Evolutionary conservation across 164 flowering plant genomes (phyloP).

Genomic region (Berberis vulgaris): DNA sequence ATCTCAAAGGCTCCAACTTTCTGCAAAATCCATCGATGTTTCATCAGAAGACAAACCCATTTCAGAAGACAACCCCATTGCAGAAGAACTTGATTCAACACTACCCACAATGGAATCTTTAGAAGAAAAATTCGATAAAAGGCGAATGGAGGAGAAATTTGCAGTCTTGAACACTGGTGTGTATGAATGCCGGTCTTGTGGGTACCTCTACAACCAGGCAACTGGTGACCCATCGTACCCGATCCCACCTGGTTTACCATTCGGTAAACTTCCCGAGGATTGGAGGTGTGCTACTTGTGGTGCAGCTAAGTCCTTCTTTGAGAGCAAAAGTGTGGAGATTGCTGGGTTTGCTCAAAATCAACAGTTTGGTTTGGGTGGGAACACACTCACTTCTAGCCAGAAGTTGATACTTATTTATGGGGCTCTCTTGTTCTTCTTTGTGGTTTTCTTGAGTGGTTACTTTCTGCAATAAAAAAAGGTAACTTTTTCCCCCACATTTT

Average conservation of each 20-base stretch:
- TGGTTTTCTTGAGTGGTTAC: conserved; percentile 75
- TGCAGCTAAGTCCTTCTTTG: conserved; percentile 77
- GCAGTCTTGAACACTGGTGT: conserved; percentile 87
- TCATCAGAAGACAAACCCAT: conserved; percentile 58
- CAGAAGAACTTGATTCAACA: conserved; percentile 16
- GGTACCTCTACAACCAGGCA: conserved; percentile 57
- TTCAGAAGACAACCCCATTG: conserved; percentile 12
- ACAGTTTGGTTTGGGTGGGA: conserved; percentile 83
- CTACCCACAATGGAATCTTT: neutral
- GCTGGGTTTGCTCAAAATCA: conserved; percentile 96
- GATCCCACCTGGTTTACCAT: conserved; percentile 67
- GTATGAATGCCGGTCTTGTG: conserved; percentile 84
- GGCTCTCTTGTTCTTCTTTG: conserved; percentile 52
- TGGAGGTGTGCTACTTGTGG: conserved; percentile 98
- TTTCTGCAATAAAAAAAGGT: conserved; percentile 50
- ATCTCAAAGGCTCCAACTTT: conserved; percentile 16
- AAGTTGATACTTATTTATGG: conserved; percentile 80
- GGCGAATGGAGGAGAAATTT: conserved; percentile 75
- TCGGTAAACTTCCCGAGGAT: conserved; percentile 67
- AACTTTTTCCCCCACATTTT: neutral
- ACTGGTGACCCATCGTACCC: conserved; percentile 84
- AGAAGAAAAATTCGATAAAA: conserved; percentile 29
- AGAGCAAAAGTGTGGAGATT: conserved; percentile 87
- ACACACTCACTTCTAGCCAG: conserved; percentile 79
- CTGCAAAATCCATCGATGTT: conserved; percentile 42